Evolutionary conservation across 257 asterid genomes (phyloP), one percentile per base, ranked within the genome.

Genomic region (Fraxinus excelsior): DNA sequence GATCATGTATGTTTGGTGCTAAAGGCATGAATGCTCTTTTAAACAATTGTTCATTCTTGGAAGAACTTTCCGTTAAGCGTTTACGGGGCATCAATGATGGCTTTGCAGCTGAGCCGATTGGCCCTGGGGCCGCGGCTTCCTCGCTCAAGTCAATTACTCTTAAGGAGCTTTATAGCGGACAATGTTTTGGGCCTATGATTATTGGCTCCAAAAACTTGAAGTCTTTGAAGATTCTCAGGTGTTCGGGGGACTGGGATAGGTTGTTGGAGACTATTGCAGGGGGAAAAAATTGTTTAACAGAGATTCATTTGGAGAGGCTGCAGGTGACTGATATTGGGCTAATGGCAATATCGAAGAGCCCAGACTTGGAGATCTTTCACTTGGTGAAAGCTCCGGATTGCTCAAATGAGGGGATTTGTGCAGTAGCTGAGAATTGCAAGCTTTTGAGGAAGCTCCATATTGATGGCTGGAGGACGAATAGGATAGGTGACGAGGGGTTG

Each of bases 381-480:
- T 62, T 94, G 83, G 93, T 94, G 29, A 94, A 90, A 80, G 88
- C 89, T 12, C 89, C 93, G 2, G 98, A 94, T 79, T 91, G 94
- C 84, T 89, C 98, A 0, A 83, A 90, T 49, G 82, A 71, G 4
- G 98, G 98, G 28, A 78, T 94, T 75, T 82, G 85, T 1, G 92
- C 93, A 2, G 88, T 91, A 58, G 95, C 97, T 37, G 92, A 86
- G 83, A 83, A 75, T 21, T 94, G 98, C 73, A 94, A 80, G 89
- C 87, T 90, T 74, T 67, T 94, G 86, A 90, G 98, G 83, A 94
- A 94, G 91, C 87, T 94, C 58, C 96, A 91, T 51, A 91, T 94
- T n/a, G 97, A 94, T 67, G 98, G 97, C 32, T 94, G 97, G 96
- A 91, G 92, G 84, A 89, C 97, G 4, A 90, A 94, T 79, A 84